phyloP scores from a whole-genome alignment of 1,284 basidiomycete genomes.

The Malassezia sp. region DNA sequence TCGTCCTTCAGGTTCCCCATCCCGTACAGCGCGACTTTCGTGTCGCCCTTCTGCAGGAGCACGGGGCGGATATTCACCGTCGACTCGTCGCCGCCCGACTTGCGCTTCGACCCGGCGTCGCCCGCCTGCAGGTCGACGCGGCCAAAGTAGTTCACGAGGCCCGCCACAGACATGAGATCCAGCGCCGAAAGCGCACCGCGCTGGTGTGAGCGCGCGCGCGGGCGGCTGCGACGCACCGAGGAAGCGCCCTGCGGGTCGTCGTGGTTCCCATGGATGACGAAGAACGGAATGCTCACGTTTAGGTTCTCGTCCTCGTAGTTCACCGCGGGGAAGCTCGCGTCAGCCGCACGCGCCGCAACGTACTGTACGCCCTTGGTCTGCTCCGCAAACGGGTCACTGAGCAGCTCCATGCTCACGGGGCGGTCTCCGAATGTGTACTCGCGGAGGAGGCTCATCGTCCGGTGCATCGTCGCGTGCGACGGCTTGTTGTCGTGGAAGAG shows the following conservation, averaged over 20 bases:
- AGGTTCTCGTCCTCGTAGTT: constrained; percentile 97
- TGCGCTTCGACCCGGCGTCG: constrained; percentile 10
- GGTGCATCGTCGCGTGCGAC: constrained; percentile 64
- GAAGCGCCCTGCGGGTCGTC: constrained; percentile 97
- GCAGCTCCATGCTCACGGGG: constrained; percentile 73
- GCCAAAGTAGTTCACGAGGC: constrained; percentile 94
- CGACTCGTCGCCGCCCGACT: constrained; percentile 50
- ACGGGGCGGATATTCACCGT: constrained; percentile 83
- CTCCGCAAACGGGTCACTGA: constrained; percentile 78
- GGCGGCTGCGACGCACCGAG: too few relatives aligned
- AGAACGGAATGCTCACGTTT: constrained; percentile 86
- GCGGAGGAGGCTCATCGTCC: constrained; percentile 69
- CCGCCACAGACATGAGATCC: constrained; percentile 83
- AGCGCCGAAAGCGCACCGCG: constrained; percentile 86
- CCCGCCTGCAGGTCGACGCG: constrained; percentile 54
- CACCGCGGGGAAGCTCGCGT: constrained; percentile 67
- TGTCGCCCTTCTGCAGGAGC: constrained; percentile 75
- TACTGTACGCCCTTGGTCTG: constrained; percentile 38
- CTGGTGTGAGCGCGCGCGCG: too few relatives aligned
- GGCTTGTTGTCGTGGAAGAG: constrained; percentile 97
- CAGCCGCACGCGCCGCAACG: too few relatives aligned
- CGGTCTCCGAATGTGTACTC: constrained; percentile 81
- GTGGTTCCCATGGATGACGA: constrained; percentile 98
- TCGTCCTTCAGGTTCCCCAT: constrained; percentile 94
- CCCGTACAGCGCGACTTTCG: constrained; percentile 78